Base-by-base conservation (phyloP, 148 eudicot genomes). In the Camellia granthamiana region DNA sequence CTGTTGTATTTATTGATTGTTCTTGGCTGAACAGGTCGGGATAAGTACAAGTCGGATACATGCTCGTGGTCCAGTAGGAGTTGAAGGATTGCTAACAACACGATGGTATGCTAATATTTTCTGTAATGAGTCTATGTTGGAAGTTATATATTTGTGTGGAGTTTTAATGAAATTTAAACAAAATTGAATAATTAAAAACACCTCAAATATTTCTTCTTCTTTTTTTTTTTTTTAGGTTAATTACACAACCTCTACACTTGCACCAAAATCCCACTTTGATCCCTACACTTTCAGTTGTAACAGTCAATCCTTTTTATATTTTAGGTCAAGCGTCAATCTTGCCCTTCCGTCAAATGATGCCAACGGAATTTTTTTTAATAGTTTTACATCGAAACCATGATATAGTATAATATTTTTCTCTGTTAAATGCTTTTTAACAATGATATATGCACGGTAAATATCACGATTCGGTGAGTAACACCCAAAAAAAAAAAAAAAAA, bases 1-100 rank as follows among this genome's bases (percentile, higher is more conserved):
- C 58, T 59, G 7, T 30, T 52, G 9, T 56, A 64, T 58, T n/a
- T 13, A 54, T 30, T 15, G 38, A 52, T 19, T 65, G 69, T 84
- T 79, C 3, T 49, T 85, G 77, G n/a, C 44, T 63, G 62, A 80
- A 78, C 83, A 96, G 99, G 99, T 97, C 67, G 99, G 99, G 55
- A 91, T 97, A 67, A 97, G 99, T 88, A 97, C 99, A 23, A 92
- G 99, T 77, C 87, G 97, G 76, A 92, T 97, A 87, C 99, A 97
- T 85, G 98, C 99, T 63, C 94, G 99, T 76, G 99, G 98, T 56
- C 99, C 99, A 0, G 99, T 97, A 18, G 97, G 99, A 67, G 98
- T 97, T 74, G 99, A 97, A 83, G 99, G 99, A 71, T 81, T 97
- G 83, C 84, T 97, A 64, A 97, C 99, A 73, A 94, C 98, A 49